Percentiles rank a stretch among this genome's conserved stretches.
Evolutionary conservation across 306 rosid genomes (phyloP).

Genomic region (Dalbergia cochinchinensis): DNA sequence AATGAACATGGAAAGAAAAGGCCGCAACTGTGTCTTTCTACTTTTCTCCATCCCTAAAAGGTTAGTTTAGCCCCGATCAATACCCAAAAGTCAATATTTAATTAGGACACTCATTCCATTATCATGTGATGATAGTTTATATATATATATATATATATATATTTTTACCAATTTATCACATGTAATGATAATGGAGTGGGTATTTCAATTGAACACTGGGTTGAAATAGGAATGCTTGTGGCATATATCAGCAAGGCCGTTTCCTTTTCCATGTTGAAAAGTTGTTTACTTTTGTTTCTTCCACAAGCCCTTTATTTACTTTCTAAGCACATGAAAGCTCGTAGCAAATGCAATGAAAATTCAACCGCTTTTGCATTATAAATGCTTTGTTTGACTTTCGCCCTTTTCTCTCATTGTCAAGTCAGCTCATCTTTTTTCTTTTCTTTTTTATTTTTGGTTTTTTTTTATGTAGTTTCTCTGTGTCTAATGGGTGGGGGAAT

Average conservation of each 20-base stretch:
- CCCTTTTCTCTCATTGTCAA: conserved; percentile 39
- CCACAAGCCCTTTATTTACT: conserved; percentile 40
- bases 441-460: not conserved
- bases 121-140: too few relatives aligned
- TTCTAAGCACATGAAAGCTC: conserved; percentile 32
- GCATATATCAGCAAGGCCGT: conserved; percentile 62
- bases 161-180: too few relatives aligned
- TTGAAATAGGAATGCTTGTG: too few relatives aligned
- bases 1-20: conserved; percentile 36
- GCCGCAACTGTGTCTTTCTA: not conserved
- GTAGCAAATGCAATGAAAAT: conserved; percentile 37
- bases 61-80: conserved; percentile 38
- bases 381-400: conserved; percentile 58
- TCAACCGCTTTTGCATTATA: conserved; percentile 43
- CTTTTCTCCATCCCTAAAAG: conserved; percentile 16
- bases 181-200: too few relatives aligned
- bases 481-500: not conserved
- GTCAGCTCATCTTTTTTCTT: conserved; percentile 30
- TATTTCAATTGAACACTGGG: too few relatives aligned
- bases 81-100: too few relatives aligned
- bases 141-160: too few relatives aligned
- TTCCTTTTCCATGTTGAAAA: conserved; percentile 55
- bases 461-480: not conserved
- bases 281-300: conserved; percentile 49
- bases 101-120: too few relatives aligned